Conservation (phyloP, 345 rosid genomes). For the rapeseed (Brassica napus) region Da-Ae NC_063443.1:16494501-16495000, state of each 20-base stretch:
- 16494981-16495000: no score
- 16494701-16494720: conserved; percentile 31
- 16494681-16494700: conserved; percentile 38
- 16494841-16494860: not conserved
- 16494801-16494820: conserved; percentile 27
- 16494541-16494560: no score
- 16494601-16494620: not conserved
- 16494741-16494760: conserved; percentile 38
- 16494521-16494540: no score
- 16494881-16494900: not conserved
- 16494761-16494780: conserved; percentile 36
- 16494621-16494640: not conserved
- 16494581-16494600: no score
- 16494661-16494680: conserved; percentile 31
- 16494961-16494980: not conserved
- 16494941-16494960: not conserved
- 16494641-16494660: conserved; percentile 16
- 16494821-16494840: conserved; percentile 13
- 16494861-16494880: not conserved
- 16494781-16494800: conserved; percentile 38
- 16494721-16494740: conserved; percentile 41
- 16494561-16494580: not conserved
- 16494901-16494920: not conserved
- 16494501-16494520: not conserved
- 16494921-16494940: not conserved